Conservation (phyloP, 2,329 filamentous ascomycete genomes). For the Aspergillus pseudoviridinutans region DNA sequence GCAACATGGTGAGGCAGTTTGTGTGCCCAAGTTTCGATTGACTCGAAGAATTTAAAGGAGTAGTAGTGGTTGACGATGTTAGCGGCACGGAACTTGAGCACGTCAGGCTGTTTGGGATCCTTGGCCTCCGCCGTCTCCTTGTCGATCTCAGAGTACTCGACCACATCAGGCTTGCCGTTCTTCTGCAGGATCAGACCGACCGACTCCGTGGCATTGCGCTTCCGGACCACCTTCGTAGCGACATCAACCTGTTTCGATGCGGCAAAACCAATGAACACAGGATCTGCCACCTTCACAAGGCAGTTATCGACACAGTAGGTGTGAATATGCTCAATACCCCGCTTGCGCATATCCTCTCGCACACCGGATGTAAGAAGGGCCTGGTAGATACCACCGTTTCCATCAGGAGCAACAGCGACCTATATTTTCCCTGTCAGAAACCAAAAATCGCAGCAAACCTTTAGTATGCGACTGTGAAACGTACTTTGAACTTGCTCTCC, state of each 20-base stretch:
- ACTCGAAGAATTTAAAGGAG: constrained; percentile 86
- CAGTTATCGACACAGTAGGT: constrained; percentile 99
- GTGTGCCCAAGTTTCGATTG: constrained; percentile 80
- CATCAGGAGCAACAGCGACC: constrained; percentile 91
- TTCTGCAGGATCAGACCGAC: constrained; percentile 92
- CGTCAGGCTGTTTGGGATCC: constrained; percentile 71
- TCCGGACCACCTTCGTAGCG: constrained; percentile 98
- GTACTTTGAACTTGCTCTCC: constrained; percentile 77
- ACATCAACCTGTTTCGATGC: constrained; percentile 87
- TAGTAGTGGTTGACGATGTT: constrained; percentile 99
- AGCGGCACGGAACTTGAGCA: constrained; percentile 93
- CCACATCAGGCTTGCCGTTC: constrained; percentile 93
- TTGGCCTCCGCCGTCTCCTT: constrained; percentile 80
- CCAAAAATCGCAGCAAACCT: neutral
- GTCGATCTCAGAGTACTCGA: constrained; percentile 98
- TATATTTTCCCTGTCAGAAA: constrained; percentile 21
- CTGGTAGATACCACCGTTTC: constrained; percentile 95
- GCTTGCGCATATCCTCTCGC: constrained; percentile 80
- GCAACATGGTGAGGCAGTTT: constrained; percentile 92
- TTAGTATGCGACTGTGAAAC: constrained; percentile 5
- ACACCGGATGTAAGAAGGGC: constrained; percentile 77
- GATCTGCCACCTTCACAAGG: constrained; percentile 97
- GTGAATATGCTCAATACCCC: constrained; percentile 91
- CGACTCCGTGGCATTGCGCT: constrained; percentile 92
- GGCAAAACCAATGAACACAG: constrained; percentile 89